Percentiles rank a stretch among this genome's conserved stretches.
These are phyloP conservation scores for Psilocybe mexicana DNA, from an alignment of 1,284 basidiomycete genomes.

Conservation along the genomic window DNA sequence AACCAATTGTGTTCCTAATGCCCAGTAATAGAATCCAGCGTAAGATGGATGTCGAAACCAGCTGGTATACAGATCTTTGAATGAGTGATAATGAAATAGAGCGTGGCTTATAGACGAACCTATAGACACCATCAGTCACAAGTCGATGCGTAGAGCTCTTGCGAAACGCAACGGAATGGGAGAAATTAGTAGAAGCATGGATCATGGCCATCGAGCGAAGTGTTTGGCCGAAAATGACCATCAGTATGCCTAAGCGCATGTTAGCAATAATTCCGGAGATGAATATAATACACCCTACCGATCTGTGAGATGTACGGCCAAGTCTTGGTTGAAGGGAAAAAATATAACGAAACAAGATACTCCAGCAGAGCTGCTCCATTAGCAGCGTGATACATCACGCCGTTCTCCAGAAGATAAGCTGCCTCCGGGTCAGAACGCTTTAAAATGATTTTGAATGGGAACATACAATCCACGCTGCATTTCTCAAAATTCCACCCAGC, in stretches of 20 bases:
- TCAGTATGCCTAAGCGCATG: slow-evolving; percentile 50
- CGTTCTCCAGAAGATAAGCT: slow-evolving; percentile 97
- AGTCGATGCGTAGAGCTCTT: slow-evolving; percentile 79
- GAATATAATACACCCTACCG: slow-evolving; percentile 42
- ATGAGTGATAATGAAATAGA: slow-evolving; percentile 11
- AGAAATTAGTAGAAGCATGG: slow-evolving; percentile 91
- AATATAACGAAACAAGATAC: slow-evolving; percentile 74
- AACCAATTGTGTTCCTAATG: slow-evolving; percentile 91
- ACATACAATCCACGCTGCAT: slow-evolving; percentile 90
- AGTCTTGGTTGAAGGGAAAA: slow-evolving; percentile 61
- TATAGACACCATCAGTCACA: slow-evolving; percentile 85
- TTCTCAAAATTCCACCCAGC: slow-evolving; percentile 95
- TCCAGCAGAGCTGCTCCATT: slow-evolving; percentile 81
- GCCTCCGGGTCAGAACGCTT: background rate
- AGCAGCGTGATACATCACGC: slow-evolving; percentile 82
- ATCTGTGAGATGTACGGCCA: slow-evolving; percentile 53
- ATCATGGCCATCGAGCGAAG: slow-evolving; percentile 94
- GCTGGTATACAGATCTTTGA: slow-evolving; percentile 39
- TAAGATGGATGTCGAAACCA: slow-evolving; percentile 96
- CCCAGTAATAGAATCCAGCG: slow-evolving; percentile 98
- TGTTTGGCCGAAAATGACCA: slow-evolving; percentile 74
- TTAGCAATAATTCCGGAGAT: slow-evolving; percentile 5
- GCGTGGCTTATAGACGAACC: slow-evolving; percentile 46
- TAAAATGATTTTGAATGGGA: background rate
- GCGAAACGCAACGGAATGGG: slow-evolving; percentile 78